A percentile compares a stretch with the other conserved stretches of the same genome.
phyloP scores from a whole-genome alignment of 164 flowering plant species.

The Buxus sempervirens region DNA sequence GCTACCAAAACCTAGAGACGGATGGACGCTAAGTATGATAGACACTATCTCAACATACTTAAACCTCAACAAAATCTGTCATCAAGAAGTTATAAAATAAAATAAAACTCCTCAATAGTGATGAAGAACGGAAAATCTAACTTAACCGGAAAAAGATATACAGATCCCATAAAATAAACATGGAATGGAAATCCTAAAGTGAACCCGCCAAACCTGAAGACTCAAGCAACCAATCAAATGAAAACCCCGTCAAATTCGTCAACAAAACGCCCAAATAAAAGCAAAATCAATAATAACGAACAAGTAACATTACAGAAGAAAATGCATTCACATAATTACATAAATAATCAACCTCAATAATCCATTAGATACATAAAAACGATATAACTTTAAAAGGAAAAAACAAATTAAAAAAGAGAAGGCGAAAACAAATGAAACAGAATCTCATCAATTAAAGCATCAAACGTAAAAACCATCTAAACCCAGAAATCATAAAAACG shows the following conservation, averaged over 20 bases:
- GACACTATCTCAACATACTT: background rate
- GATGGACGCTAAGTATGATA: background rate
- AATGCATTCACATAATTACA: background rate
- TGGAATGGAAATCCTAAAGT: background rate
- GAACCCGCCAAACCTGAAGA: slow-evolving; percentile 5
- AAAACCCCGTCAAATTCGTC: slow-evolving; percentile 5
- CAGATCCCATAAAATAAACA: background rate
- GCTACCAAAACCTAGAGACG: background rate
- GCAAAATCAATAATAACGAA: background rate
- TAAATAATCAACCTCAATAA: background rate
- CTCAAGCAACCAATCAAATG: slow-evolving; percentile 10
- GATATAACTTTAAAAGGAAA: background rate
- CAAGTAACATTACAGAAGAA: background rate
- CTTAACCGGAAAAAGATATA: background rate
- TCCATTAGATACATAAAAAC: background rate
- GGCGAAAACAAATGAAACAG: background rate
- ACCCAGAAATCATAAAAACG: slow-evolving; percentile 14
- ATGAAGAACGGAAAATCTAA: background rate
- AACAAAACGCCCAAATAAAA: too few species aligned
- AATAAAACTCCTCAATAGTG: background rate
- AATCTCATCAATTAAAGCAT: background rate
- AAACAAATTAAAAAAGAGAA: too few species aligned
- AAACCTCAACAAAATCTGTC: background rate
- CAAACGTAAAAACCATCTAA: background rate
- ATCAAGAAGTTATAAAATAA: background rate